Percentiles rank a stretch among this genome's conserved stretches.
These are phyloP conservation scores for Termitomyces sp. DNA, from an alignment of 768 basidiomycete species.

Conservation along the genomic window DNA sequence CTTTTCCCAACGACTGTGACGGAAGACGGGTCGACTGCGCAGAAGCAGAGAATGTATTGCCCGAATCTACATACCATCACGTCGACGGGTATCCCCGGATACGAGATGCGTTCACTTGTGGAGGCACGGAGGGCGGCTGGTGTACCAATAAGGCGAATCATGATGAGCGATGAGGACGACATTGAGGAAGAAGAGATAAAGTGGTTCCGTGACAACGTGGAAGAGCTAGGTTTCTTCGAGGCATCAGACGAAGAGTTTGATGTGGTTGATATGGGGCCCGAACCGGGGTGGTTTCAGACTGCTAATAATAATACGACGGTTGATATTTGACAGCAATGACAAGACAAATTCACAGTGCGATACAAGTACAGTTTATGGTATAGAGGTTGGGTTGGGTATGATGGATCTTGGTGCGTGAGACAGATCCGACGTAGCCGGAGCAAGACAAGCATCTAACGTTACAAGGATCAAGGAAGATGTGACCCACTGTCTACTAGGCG, in stretches of 20 bases:
- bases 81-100: slow-evolving; percentile 38
- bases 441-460: background rate
- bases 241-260: slow-evolving; percentile 46
- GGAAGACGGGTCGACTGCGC: slow-evolving; percentile 6
- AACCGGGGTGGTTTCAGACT: too few relatives aligned
- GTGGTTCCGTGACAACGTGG: slow-evolving; percentile 49
- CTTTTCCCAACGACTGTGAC: slow-evolving; percentile 11
- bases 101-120: slow-evolving; percentile 39
- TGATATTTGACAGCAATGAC: background rate
- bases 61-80: slow-evolving; percentile 47
- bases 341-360: background rate
- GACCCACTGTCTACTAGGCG: background rate
- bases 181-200: slow-evolving; percentile 34
- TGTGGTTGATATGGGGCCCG: slow-evolving; percentile 8
- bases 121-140: slow-evolving; percentile 34
- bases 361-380: background rate
- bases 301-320: background rate
- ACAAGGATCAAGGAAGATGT: background rate
- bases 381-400: background rate
- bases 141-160: slow-evolving; percentile 38
- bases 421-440: slow-evolving; percentile 4
- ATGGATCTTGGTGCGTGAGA: background rate
- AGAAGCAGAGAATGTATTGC: slow-evolving; percentile 28
- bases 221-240: slow-evolving; percentile 51
- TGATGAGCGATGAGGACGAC: slow-evolving; percentile 41